Percentiles rank a stretch among this genome's conserved stretches.
Conservation (phyloP, 148 eudicot genomes). For the Amaranthus hypochondriacus region DNA sequence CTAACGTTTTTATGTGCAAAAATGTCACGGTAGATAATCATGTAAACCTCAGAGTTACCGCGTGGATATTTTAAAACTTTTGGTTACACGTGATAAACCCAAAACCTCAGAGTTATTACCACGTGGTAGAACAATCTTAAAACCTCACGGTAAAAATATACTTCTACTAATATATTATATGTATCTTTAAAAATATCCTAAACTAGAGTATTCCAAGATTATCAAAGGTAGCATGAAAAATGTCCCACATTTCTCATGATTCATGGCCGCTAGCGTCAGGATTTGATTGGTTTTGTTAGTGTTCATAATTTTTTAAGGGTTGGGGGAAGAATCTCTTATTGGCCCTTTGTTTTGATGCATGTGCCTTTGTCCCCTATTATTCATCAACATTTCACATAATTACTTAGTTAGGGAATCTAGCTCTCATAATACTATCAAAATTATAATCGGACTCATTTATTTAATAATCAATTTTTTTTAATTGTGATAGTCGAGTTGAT, state of each 20-base stretch:
- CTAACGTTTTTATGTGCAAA: no score
- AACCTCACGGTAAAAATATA: no score
- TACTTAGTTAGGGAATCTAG: no score
- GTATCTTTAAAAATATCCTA: neutral
- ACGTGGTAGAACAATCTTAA: no score
- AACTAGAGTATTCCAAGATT: neutral
- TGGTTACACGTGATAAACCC: no score
- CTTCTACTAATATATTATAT: no score
- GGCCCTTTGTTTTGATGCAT: conserved; percentile 4
- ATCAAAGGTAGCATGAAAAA: neutral
- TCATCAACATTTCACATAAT: no score
- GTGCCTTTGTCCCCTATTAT: conserved; percentile 12
- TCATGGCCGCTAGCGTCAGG: neutral
- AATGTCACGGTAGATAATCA: no score
- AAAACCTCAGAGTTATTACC: no score
- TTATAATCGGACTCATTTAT: neutral
- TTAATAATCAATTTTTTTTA: neutral
- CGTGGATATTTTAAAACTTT: no score
- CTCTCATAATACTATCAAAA: no score
- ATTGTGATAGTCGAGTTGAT: neutral
- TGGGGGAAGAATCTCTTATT: neutral
- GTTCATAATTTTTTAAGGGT: conserved; percentile 5
- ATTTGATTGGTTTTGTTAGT: conserved; percentile 8
- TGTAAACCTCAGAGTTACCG: no score
- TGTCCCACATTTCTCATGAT: neutral